Base-by-base conservation (phyloP, 208 protist species). In the Crithidia fasciculata region DNA sequence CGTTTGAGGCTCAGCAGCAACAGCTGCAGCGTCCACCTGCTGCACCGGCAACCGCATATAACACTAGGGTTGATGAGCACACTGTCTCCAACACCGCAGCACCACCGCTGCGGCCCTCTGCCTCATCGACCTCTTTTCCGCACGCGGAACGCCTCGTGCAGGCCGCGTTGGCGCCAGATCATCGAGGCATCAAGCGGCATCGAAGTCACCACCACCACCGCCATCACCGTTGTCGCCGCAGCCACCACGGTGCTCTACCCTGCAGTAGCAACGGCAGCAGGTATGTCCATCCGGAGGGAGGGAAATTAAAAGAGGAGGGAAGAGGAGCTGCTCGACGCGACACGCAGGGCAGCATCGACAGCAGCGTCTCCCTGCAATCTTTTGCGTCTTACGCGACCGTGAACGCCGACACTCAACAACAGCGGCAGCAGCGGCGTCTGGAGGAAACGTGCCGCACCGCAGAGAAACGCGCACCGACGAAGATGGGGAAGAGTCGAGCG, bases 91-190 rank as follows among this genome's bases (percentile, higher is more conserved):
- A 28, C 28, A 28, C 28, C 1, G 28, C 28, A 28, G 28, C 28
- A 28, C 28, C 28, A 28, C 28, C 28, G 28, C 28, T 28, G 8
- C 59, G 37, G 43, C 43, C 43, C 3, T 39, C 8, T 15, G 15
- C 28, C 6, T 45, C 61, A 5, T 2, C 12, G 5, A 40, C 19
- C 10, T 66, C 61, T 8, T 45, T 36, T 8, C 12, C 18, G 3
- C 44, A 66, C 0, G 47, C 61, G 15, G 61, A 66, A 5, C 43
- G 61, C n/a, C 61, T 66, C n/a, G 61, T 66, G 45, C 47, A 43
- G 13, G 61, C 61, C 5, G 55, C 28, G 47, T 3, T 55, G 28
- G 18, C 18, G 10, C n/a, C 61, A 18, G 10, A 36, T 43, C 43
- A 43, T 8, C 12, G 43, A 43, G 12, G 12, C 8, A 12, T 0